These are phyloP conservation scores for Aspergillus pseudoglaucus DNA, from an alignment of 2,329 filamentous ascomycete species.

Conservation along the genomic window DNA sequence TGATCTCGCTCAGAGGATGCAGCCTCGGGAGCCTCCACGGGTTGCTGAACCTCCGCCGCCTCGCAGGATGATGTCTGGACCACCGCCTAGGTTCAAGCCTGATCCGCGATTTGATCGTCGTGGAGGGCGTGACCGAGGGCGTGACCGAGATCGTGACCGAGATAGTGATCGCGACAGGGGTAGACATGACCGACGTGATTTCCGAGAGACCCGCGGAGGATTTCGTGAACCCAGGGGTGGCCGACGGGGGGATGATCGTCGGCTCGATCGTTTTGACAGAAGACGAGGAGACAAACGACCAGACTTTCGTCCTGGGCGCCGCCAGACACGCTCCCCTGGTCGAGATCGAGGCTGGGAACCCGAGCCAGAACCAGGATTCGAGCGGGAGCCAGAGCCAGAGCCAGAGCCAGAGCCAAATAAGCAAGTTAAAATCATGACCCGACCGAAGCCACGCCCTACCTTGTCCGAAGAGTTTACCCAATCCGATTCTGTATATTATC, in stretches of 20 bases:
- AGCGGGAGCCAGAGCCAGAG: not conserved
- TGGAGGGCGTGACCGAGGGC: slow-evolving; percentile 32
- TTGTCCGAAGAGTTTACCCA: slow-evolving; percentile 65
- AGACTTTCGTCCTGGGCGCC: slow-evolving; percentile 39
- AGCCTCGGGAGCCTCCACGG: slow-evolving; percentile 33
- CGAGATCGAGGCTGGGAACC: slow-evolving; percentile 39
- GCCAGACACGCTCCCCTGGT: slow-evolving; percentile 42
- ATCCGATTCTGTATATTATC: slow-evolving; percentile 86
- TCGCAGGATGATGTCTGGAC: slow-evolving; percentile 29
- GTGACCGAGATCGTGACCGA: slow-evolving; percentile 30
- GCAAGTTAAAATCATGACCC: slow-evolving; percentile 62
- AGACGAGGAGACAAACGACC: slow-evolving; percentile 27
- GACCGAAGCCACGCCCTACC: slow-evolving; percentile 63
- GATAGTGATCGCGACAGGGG: slow-evolving; percentile 23
- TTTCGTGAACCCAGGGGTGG: slow-evolving; percentile 23
- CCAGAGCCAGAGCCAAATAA: slow-evolving; percentile 45
- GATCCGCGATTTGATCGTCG: slow-evolving; percentile 38
- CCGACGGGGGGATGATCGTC: slow-evolving; percentile 33
- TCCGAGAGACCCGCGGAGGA: slow-evolving; percentile 20
- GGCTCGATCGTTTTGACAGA: slow-evolving; percentile 37
- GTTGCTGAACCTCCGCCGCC: slow-evolving; percentile 30
- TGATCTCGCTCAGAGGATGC: slow-evolving; percentile 45
- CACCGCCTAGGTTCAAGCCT: slow-evolving; percentile 34
- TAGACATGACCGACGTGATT: slow-evolving; percentile 29
- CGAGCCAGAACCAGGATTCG: slow-evolving; percentile 25